These are phyloP conservation scores for Giardia muris DNA, from an alignment of 208 protist species.

Conservation along the genomic window DNA sequence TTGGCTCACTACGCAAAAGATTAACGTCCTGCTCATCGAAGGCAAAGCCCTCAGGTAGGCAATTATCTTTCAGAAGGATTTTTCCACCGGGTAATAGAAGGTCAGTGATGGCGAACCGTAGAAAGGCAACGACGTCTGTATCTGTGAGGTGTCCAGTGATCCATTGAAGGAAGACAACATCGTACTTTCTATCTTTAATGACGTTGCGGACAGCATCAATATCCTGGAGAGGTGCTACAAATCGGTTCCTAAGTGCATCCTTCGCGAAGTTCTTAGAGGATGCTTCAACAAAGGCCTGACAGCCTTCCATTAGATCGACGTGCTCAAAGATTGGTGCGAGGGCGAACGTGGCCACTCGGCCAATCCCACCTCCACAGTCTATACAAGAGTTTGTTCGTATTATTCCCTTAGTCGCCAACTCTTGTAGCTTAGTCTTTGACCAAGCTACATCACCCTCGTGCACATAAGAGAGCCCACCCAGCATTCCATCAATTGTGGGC, in stretches of 20 bases:
- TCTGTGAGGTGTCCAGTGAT: not conserved
- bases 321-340: not conserved
- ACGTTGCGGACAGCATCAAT: not conserved
- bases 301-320: not conserved
- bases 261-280: not conserved
- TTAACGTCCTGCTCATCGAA: not conserved
- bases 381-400: slow-evolving; percentile 66
- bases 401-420: not conserved
- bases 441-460: not conserved
- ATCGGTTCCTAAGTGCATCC: not conserved
- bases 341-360: not conserved
- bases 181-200: not conserved
- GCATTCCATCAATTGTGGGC: not conserved
- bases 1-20: not conserved
- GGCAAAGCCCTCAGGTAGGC: not conserved
- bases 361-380: not conserved
- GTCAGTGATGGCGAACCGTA: not conserved
- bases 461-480: not conserved
- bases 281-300: not conserved
- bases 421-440: not conserved
- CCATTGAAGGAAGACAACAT: not conserved
- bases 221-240: not conserved
- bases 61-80: not conserved
- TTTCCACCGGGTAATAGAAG: not conserved
- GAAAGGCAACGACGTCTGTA: not conserved